Percentiles rank a stretch among this genome's conserved stretches.
phyloP scores from a whole-genome alignment of 768 basidiomycete species.

The Gymnopilus junonius region DNA sequence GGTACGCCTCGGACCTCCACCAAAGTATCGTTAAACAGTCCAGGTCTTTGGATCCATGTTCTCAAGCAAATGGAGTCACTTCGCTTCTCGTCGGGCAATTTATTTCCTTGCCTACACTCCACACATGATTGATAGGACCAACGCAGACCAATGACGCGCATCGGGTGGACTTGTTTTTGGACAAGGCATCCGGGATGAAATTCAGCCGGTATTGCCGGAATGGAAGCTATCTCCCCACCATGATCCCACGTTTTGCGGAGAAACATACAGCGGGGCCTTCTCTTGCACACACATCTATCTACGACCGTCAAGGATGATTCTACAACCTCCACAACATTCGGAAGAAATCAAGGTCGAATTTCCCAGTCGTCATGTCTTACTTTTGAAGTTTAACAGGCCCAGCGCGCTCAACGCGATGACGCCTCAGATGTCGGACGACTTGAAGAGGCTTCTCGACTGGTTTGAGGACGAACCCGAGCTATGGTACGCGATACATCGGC shows the following conservation, averaged over 20 bases:
- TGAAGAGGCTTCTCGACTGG: slow-evolving; percentile 64
- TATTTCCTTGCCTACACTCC: slow-evolving; percentile 4
- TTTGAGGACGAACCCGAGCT: slow-evolving; percentile 72
- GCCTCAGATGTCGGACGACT: slow-evolving; percentile 55
- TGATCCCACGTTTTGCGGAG: slow-evolving; percentile 3
- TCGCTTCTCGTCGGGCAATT: not conserved
- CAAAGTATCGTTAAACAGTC: not conserved
- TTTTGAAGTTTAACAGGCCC: slow-evolving; percentile 64
- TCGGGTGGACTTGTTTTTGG: slow-evolving; percentile 1
- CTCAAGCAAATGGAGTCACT: not conserved
- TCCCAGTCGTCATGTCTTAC: slow-evolving; percentile 42
- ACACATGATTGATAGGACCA: not conserved
- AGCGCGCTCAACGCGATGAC: slow-evolving; percentile 76
- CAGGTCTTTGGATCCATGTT: not conserved
- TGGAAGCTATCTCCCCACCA: slow-evolving; percentile 9
- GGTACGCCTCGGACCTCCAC: slow-evolving; percentile 16
- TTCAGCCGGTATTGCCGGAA: not conserved
- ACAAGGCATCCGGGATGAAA: not conserved
- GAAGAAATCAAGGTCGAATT: slow-evolving; percentile 40
- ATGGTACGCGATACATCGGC: slow-evolving; percentile 54
- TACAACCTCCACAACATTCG: slow-evolving; percentile 37
- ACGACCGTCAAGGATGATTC: slow-evolving; percentile 16
- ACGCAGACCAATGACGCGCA: not conserved
- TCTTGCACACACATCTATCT: not conserved
- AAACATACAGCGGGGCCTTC: not conserved